Evolutionary conservation across 2,329 filamentous ascomycete species (phyloP), one percentile per base, ranked within the genome.

Genomic region (Penicillium sp.): DNA sequence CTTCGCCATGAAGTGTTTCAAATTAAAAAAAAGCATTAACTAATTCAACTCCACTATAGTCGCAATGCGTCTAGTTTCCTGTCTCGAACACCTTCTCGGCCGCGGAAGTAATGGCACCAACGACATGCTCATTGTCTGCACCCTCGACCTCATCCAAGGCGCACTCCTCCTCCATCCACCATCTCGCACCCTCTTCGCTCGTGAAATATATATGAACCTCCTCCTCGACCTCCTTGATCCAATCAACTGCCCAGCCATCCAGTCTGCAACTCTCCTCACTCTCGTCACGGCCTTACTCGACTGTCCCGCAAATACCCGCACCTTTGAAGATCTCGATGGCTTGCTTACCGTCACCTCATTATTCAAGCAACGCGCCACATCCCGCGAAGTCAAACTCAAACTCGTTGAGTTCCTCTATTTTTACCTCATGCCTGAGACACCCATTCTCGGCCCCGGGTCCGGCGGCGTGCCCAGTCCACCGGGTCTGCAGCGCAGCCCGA

Each of bases 341-440:
- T 84, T 99, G 5, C 84, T 96, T 36, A 94, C 92, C 1, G 87
- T 97, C 42, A 96, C 93, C 2, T 93, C 90, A 9, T 83, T 97
- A 46, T 97, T 97, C 84, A 96, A 95, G 75, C 90, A 89, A 60
- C 87, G 91, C 56, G 86, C 87, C 61, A 97, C 93, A 3, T 87
- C 87, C 21, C 87, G 91, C 58, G 90, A 93, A 66, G 92, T 97
- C 62, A 97, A 96, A 78, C 84, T 96, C 69, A 94, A 96, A 74
- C 85, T 96, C n/a, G 88, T 97, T 64, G 94, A 97, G 74, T 97
- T 97, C 71, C 79, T 99, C 48, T 97, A 97, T 80, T 97, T 97
- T 75, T 99, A 97, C 75, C 87, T 99, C 64, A 96, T 97, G 88
- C 92, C 93, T 47, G 94, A 99, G 76, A 85, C 84, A 0, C 87